Evolutionary conservation across 352 stramenopile species (phyloP).

Genomic region (Pythium apleroticum): DNA sequence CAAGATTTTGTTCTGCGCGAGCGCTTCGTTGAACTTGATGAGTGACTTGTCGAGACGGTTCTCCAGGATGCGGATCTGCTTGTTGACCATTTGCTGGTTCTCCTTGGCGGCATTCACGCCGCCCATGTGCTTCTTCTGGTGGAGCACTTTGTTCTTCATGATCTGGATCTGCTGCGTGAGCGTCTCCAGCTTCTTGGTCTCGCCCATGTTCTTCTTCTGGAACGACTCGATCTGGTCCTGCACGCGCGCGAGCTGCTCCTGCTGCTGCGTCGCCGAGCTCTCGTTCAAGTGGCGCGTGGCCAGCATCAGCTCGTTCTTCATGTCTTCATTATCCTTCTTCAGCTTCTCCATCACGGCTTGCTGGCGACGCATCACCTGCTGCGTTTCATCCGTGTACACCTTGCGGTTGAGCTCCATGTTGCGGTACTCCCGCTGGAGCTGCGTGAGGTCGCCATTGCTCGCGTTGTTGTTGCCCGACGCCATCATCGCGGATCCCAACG

Average conservation of each 20-base stretch:
- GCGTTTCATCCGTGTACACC: conserved; percentile 92
- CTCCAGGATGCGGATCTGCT: conserved; percentile 97
- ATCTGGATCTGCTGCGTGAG: conserved; percentile 88
- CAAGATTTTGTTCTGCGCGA: conserved; percentile 92
- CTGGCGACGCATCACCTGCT: conserved; percentile 94
- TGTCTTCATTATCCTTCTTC: conserved; percentile 82
- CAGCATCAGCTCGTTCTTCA: conserved; percentile 89
- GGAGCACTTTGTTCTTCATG: conserved; percentile 85
- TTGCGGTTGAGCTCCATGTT: conserved; percentile 98
- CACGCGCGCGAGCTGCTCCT: conserved; percentile 74
- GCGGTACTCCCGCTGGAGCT: conserved; percentile 94
- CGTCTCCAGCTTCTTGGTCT: conserved; percentile 83
- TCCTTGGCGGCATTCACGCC: conserved; percentile 95
- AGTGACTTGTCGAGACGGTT: conserved; percentile 96
- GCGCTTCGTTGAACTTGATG: conserved; percentile 96
- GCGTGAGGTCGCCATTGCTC: conserved; percentile 71
- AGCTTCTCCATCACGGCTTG: conserved; percentile 91
- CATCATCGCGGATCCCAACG: conserved; percentile 8
- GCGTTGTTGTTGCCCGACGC: conserved; percentile 37
- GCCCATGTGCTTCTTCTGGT: conserved; percentile 95
- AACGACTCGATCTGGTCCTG: conserved; percentile 92
- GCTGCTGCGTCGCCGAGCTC: conserved; percentile 72
- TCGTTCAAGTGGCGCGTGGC: conserved; percentile 89
- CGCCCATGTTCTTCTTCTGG: conserved; percentile 76
- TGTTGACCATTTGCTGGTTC: conserved; percentile 95